Evolutionary conservation across 1,284 basidiomycete genomes (phyloP), one percentile per base, ranked within the genome.

Genomic region (Neotropicomus parvogracilis): DNA sequence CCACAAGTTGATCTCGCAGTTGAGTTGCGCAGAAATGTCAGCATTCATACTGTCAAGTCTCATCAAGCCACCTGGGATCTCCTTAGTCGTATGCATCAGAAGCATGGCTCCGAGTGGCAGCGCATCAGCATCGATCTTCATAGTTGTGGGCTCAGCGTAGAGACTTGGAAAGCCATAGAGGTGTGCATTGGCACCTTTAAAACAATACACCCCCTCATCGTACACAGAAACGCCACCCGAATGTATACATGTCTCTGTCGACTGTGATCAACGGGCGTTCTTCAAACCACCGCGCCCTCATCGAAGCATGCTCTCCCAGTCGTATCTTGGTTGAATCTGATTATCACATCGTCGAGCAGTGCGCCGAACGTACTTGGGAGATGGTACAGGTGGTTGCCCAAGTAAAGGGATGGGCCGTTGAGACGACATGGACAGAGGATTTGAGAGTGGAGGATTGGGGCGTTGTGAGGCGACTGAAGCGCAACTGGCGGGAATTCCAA

Each of bases 301-400:
- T 91, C 46, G 67, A 73, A 40, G 70, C 72, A 3, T 84, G 80
- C 55, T 69, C 79, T 40, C 69, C 81, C 2, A 60, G 76, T 49
- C 80, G 87, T 10, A 72, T 93, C 31, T 76, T 93, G 40, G 80
- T 78, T 24, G 90, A 93, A 64, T 90, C 87, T 4, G 90, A 93
- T 66, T 85, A 75, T 59, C 71, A 85, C 59, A 65, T 80, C 49
- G 70, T 85, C 24, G 67, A 74, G 19, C 59, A 67, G 50, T 78
- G 77, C 48, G 70, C 80, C 1, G 54, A 67, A 31, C 74, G 75
- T 48, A 85, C 84, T n/a, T 85, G 85, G 80, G 75, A 82, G 40
- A 88, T 91, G 72, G 53, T 89, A 6, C 62, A 70, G 40, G 75
- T 72, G 14, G 69, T 90, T 24, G 82, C 87, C 2, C 71, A 79